Percentiles rank a stretch among this genome's conserved stretches.
phyloP scores from a whole-genome alignment of 2,329 filamentous ascomycete species.

The Penicillium sp. region DNA sequence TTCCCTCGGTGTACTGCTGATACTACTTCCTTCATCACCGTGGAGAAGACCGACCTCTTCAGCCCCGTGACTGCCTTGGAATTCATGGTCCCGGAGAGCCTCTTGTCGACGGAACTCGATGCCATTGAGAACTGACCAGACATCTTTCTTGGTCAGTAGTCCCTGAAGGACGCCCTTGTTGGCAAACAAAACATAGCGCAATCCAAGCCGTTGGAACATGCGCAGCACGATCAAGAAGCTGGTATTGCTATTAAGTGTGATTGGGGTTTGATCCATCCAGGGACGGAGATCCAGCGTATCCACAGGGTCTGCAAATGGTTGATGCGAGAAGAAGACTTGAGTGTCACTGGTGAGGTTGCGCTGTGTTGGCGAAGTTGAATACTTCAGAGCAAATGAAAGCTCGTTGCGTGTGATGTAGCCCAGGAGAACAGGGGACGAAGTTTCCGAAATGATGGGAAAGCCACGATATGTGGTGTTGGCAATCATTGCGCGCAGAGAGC shows the following conservation, averaged over 20 bases:
- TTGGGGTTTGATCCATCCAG: conserved; percentile 98
- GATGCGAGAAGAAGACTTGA: conserved; percentile 78
- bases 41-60: conserved; percentile 40
- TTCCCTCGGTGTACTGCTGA: conserved; percentile 31
- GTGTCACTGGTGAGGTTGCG: conserved; percentile 61
- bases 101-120: conserved; percentile 52
- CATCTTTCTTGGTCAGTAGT: conserved; percentile 92
- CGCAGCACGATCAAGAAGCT: conserved; percentile 78
- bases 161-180: conserved; percentile 79
- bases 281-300: conserved; percentile 81
- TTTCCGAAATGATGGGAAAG: conserved; percentile 82
- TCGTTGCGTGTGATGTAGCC: conserved; percentile 94
- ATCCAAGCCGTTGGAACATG: conserved; percentile 91
- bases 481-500: conserved; percentile 66
- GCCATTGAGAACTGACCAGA: conserved; percentile 87
- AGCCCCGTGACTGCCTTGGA: conserved; percentile 24
- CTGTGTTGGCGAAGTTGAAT: conserved; percentile 48
- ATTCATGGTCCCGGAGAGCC: conserved; percentile 27
- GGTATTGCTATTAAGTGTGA: conserved; percentile 74
- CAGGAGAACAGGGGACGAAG: conserved; percentile 70
- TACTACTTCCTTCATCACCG: conserved; percentile 30
- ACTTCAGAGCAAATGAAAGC: conserved; percentile 71
- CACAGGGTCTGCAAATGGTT: conserved; percentile 71
- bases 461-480: conserved; percentile 74
- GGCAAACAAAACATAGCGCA: conserved; percentile 83